Conservation (phyloP, 2,329 filamentous ascomycete species). For the Byssoonygena ceratinophila region DNA sequence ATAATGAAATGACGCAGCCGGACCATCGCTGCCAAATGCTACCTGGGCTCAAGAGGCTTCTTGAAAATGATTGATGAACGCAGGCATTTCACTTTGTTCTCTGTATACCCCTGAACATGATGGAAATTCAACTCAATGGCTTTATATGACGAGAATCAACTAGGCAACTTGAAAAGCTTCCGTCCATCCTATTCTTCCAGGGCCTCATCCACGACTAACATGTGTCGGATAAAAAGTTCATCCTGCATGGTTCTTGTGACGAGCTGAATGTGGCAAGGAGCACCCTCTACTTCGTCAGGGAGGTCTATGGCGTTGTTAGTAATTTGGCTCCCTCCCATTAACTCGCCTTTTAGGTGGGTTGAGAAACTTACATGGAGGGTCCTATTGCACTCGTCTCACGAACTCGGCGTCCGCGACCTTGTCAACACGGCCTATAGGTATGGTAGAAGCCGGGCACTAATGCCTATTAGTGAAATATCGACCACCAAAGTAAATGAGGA, state of each 20-base stretch:
- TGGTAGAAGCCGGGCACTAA: background rate
- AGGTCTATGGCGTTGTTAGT: background rate
- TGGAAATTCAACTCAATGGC: background rate
- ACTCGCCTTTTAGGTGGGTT: background rate
- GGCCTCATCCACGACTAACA: background rate
- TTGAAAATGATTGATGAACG: background rate
- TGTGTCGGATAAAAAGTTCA: background rate
- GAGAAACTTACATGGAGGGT: background rate
- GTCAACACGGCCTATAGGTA: background rate
- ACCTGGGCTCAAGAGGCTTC: background rate
- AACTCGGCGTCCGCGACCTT: background rate
- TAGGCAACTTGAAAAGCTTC: background rate
- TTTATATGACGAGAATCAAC: background rate
- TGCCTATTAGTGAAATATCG: background rate
- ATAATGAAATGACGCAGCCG: background rate
- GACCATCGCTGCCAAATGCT: background rate
- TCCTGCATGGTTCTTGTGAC: conserved; percentile 2
- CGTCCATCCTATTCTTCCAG: background rate
- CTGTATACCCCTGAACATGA: background rate
- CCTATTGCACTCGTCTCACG: background rate
- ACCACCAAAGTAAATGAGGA: background rate
- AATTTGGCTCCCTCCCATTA: too few species aligned
- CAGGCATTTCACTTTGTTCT: background rate
- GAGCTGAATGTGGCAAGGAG: background rate
- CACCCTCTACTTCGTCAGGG: background rate